Base-by-base conservation (phyloP, 495 filamentous ascomycete species). In the Neurospora sp. region DNA sequence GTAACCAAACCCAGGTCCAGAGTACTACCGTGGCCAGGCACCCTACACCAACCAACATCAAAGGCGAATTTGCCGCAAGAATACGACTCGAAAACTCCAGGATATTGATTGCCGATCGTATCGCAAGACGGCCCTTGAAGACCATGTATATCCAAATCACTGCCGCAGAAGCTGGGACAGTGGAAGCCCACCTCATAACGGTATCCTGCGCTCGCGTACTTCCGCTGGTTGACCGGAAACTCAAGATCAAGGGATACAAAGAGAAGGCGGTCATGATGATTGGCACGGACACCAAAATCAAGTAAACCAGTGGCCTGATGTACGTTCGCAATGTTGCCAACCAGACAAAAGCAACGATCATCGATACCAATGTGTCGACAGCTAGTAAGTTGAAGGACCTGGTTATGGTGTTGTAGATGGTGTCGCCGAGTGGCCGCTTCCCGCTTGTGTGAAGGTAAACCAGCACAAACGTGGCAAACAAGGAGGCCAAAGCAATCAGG, bases 1-100 rank as follows among this genome's bases (percentile, higher is more conserved):
- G 88, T 78, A 98, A 88, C 96, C 96, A 99, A 10, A 91, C 76
- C 96, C 96, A 99, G 3, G 94, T 97, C 92, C 94, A 98, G 8
- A 87, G 83, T 10, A 96, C 90, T 53, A 97, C 89, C 41, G 86
- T 83, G 10, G 83, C 86, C n/a, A 99, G 87, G 37, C 90, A 91
- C 40, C 83, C 90, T 74, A 98, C 88, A 22, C 94, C 95, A 39
- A 98, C 86, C 4, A 90, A 79, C n/a, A 98, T 83, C 35, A 99
- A 84, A 22, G 91, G 91, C 31, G 94, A 90, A 77, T 96, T 96
- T 12, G 92, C 90, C 14, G 92, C 89, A 17, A 99, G 87, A 65
- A 99, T 96, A 53, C 90, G 90, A 78, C 91, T 93, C 45, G 93
- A 90, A 79, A 98, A 97, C 82, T 98, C 94, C 39, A 98, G 88